A percentile compares a stretch with the other conserved stretches of the same genome.
Conservation (phyloP, 495 filamentous ascomycete species). For the Penicillium salamii region DNA sequence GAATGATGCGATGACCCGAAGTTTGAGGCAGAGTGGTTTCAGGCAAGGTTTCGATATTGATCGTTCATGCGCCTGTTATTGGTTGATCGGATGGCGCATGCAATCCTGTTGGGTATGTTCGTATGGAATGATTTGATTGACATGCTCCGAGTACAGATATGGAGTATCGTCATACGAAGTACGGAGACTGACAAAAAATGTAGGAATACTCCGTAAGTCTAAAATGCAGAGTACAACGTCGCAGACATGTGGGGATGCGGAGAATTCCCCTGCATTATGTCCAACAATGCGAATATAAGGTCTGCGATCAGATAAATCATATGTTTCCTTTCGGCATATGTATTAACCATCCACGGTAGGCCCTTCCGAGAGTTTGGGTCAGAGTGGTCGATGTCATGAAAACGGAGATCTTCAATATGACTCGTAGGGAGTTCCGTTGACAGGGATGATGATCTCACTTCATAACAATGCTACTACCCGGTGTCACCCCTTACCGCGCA, state of each 20-base stretch:
- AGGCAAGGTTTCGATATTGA: conserved; percentile 6
- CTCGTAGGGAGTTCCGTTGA: background rate
- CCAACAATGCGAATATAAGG: conserved; percentile 2
- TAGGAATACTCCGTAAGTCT: too few relatives aligned
- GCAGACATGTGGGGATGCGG: conserved; percentile 20
- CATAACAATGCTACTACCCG: conserved; percentile 1
- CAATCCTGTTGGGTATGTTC: background rate
- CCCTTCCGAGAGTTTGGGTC: conserved; percentile 1
- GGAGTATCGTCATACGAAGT: background rate
- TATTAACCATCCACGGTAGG: conserved; percentile 24
- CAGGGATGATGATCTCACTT: background rate
- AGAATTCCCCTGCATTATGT: conserved; percentile 19
- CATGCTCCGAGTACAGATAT: too few relatives aligned
- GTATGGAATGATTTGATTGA: too few relatives aligned
- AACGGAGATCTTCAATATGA: conserved; percentile 3
- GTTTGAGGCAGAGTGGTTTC: background rate
- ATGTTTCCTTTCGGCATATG: conserved; percentile 14
- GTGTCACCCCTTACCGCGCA: conserved; percentile 18
- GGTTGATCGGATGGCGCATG: conserved; percentile 1
- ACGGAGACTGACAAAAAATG: too few relatives aligned
- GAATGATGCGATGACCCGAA: background rate
- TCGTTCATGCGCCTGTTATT: background rate
- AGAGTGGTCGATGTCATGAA: conserved; percentile 25
- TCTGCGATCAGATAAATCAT: conserved; percentile 14
- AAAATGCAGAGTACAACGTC: background rate